Evolutionary conservation across 2,329 filamentous ascomycete species (phyloP), one percentile per base, ranked within the genome.

Genomic region (Xylaria sp.): DNA sequence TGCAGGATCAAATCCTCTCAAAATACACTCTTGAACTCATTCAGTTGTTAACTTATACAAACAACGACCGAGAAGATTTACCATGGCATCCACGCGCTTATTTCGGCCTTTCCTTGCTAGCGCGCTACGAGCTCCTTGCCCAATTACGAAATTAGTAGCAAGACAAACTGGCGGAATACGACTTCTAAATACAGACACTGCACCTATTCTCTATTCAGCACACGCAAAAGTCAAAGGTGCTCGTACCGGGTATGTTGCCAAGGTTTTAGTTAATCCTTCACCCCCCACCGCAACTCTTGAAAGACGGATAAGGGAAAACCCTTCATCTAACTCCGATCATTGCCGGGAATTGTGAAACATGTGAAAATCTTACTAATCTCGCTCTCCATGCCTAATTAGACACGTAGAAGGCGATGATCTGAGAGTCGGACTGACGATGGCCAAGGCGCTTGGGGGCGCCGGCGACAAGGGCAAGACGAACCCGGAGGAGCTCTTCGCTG

Each of bases 381-480:
- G 3, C 23, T 25, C 52, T 15, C n/a, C n/a, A 9, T 15, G 3
- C 15, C 5, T n/a, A 20, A 10, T 34, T 25, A 72, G 70, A 20
- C 52, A 66, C 36, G 68, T 72, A 1, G 60, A 70, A 45, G 70
- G 68, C 56, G 70, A 72, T 20, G 64, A 70, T 50, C 59, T 72
- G 3, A 48, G 48, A 34, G 36, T 72, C 48, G 70, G 28, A 6
- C 43, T 72, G 20, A 69, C 68, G 2, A 72, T 70, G 70, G 68
- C 70, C 0, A 72, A 72, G 20, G 70, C 70, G 12, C 64, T 72
- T 12, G 70, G 70, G 36, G 66, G 70, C n/a, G 10, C 20, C 1
- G 68, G 68, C 48, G 68, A 69, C 61, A 66, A 60, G 39, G 70
- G 70, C 61, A 70, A 70, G 70, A 72, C 70, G 55, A 72, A 72